phyloP scores from a whole-genome alignment of 495 filamentous ascomycete species.

The Aspergillus taichungensis region DNA sequence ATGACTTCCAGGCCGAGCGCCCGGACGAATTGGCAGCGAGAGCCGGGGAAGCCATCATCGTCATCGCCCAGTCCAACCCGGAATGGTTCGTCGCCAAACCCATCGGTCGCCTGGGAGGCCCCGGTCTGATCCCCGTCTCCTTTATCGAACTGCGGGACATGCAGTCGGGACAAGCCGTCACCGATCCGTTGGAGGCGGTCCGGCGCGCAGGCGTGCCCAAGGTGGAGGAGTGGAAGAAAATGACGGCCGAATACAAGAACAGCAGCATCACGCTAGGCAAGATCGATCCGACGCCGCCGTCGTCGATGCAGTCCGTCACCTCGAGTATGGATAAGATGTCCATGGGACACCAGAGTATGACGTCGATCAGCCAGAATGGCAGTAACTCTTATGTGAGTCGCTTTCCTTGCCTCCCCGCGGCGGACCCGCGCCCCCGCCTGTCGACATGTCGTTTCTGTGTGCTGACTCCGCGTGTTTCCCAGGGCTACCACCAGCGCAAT shows the following conservation, averaged over 20 bases:
- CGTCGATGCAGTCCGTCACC: constrained; percentile 43
- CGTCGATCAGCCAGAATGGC: constrained; percentile 31
- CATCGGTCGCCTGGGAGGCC: constrained; percentile 87
- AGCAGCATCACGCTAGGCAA: constrained; percentile 94
- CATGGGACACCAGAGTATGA: constrained; percentile 36
- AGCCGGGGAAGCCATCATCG: constrained; percentile 90
- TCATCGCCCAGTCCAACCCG: constrained; percentile 97
- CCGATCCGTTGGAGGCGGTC: constrained; percentile 80
- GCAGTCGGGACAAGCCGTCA: constrained; percentile 71
- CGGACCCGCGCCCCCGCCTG: not conserved
- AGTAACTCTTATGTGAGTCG: constrained; percentile 39
- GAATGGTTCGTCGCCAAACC: constrained; percentile 99
- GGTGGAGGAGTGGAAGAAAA: constrained; percentile 99
- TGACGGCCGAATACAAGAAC: constrained; percentile 98
- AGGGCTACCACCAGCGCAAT: constrained; percentile 41
- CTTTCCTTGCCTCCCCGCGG: not conserved
- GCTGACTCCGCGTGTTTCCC: not conserved
- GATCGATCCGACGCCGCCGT: constrained; percentile 51
- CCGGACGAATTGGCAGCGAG: constrained; percentile 94
- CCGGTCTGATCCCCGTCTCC: constrained; percentile 90
- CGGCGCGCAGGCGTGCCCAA: constrained; percentile 86
- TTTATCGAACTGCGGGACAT: constrained; percentile 97
- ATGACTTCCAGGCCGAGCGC: constrained; percentile 92
- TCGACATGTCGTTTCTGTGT: constrained; percentile 1
- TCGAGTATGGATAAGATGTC: constrained; percentile 77